Base-by-base conservation (phyloP, 352 stramenopile species). In the Hyaloperonospora brassicae region DNA sequence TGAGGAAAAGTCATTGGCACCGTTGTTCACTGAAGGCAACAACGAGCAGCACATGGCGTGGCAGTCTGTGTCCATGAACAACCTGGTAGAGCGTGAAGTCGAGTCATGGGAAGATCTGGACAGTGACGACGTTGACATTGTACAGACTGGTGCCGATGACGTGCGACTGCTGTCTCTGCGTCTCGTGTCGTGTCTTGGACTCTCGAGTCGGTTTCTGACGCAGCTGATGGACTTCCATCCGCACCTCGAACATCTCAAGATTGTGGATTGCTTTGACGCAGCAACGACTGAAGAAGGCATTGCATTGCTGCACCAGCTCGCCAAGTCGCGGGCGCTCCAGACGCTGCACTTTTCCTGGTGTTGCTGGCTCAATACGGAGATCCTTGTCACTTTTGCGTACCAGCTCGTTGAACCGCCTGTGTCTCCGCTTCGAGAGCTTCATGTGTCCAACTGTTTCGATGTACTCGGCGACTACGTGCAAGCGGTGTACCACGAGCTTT, bases 281-380 rank as follows among this genome's bases (percentile, higher is more conserved):
- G 58, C 62, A 22, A 62, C 71, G 41, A 62, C 64, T 23, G 66
- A 71, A 27, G 60, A 74, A 24, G 72, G 73, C 40, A 62, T 63
- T 10, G 64, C 63, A 25, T 46, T 87, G n/a, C 53, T 90, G 14
- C 60, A 68, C 41, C 62, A 83, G 25, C 50, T 90, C 13, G 61
- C 75, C 17, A 66, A 60, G 36, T 87, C 67, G 52, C 73, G 75
- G 17, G 56, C 59, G 11, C 73, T 90, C 39, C 82, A 80, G 63
- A 76, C 73, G 40, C 55, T 90, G 45, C 73, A 76, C 35, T 76
- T 90, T 36, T 86, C 79, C n/a, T 90, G 79, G 79, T 90, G 79
- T 64, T 80, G 73, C 56, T 90, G 79, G 79, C 70, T 90, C 48
- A 85, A 77, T 23, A 90, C 77, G 22, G 77, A 90, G 55, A 72